phyloP scores from a whole-genome alignment of 805 yeast genomes.

The Sporopachydermia lactativora region DNA sequence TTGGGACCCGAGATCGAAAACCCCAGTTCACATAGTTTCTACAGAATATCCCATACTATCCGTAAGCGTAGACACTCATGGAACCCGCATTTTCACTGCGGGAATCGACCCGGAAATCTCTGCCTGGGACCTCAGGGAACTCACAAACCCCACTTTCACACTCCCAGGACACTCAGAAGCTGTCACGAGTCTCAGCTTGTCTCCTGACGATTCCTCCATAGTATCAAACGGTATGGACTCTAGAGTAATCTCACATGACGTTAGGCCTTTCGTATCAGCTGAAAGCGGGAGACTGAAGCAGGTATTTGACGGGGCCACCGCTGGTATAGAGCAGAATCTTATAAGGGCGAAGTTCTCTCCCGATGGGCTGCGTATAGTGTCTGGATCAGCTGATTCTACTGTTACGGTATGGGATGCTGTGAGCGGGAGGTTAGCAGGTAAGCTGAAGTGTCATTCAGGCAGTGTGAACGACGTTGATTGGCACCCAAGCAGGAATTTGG shows the following conservation, averaged over 20 bases:
- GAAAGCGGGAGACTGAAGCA: slow-evolving; percentile 17
- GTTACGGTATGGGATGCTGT: slow-evolving; percentile 47
- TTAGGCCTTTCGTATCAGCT: slow-evolving; percentile 28
- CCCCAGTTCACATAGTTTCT: slow-evolving; percentile 23
- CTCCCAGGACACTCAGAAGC: slow-evolving; percentile 33
- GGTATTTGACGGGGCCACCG: slow-evolving; percentile 43
- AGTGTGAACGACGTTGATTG: slow-evolving; percentile 46
- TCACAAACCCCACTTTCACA: slow-evolving; percentile 29
- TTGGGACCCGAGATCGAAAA: slow-evolving; percentile 56
- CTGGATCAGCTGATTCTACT: slow-evolving; percentile 53
- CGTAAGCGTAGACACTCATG: slow-evolving; percentile 27
- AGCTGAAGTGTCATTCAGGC: slow-evolving; percentile 47
- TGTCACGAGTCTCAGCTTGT: slow-evolving; percentile 40
- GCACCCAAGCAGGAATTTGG: slow-evolving; percentile 27
- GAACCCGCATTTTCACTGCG: slow-evolving; percentile 33
- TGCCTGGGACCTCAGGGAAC: slow-evolving; percentile 42
- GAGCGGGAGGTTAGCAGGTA: slow-evolving; percentile 31
- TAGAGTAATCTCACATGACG: slow-evolving; percentile 41
- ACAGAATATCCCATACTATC: slow-evolving; percentile 49
- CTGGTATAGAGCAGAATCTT: slow-evolving; percentile 34
- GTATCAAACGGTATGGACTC: slow-evolving; percentile 44
- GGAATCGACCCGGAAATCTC: slow-evolving; percentile 57
- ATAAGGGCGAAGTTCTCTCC: slow-evolving; percentile 32
- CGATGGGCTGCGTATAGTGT: slow-evolving; percentile 27
- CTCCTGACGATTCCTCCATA: slow-evolving; percentile 29